Conservation (phyloP, 1,284 basidiomycete genomes). For the Coniferiporia weirii region DNA sequence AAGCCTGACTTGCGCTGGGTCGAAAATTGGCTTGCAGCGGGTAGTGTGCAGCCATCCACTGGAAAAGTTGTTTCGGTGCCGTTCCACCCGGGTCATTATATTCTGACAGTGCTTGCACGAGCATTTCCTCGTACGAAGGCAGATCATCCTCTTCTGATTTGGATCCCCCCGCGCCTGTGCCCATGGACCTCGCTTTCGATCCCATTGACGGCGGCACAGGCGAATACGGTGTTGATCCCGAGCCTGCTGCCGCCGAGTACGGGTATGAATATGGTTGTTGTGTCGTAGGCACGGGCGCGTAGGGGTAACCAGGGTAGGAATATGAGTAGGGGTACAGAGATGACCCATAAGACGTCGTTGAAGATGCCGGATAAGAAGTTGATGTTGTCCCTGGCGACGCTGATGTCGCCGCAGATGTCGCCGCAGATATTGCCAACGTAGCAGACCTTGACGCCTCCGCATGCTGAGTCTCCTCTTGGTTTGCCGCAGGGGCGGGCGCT, state of each 20-base stretch:
- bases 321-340: neutral
- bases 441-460: neutral
- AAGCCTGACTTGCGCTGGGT: constrained; percentile 76
- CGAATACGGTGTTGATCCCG: neutral
- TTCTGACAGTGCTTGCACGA: constrained; percentile 67
- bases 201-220: neutral
- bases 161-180: neutral
- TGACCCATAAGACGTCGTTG: neutral
- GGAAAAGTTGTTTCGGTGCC: constrained; percentile 73
- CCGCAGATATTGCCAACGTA: neutral
- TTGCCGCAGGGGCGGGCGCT: neutral
- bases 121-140: constrained; percentile 84
- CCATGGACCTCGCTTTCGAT: neutral
- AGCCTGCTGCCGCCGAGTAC: neutral
- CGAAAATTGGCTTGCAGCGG: constrained; percentile 82
- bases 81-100: constrained; percentile 58
- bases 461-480: neutral
- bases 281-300: neutral
- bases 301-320: neutral
- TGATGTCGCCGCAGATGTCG: neutral
- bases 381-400: neutral
- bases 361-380: constrained; percentile 6
- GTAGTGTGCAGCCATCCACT: constrained; percentile 73
- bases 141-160: constrained; percentile 47
- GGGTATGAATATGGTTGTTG: constrained; percentile 7